Base-by-base conservation (phyloP, 2,329 filamentous ascomycete species). In the Neoascochyta sp. region DNA sequence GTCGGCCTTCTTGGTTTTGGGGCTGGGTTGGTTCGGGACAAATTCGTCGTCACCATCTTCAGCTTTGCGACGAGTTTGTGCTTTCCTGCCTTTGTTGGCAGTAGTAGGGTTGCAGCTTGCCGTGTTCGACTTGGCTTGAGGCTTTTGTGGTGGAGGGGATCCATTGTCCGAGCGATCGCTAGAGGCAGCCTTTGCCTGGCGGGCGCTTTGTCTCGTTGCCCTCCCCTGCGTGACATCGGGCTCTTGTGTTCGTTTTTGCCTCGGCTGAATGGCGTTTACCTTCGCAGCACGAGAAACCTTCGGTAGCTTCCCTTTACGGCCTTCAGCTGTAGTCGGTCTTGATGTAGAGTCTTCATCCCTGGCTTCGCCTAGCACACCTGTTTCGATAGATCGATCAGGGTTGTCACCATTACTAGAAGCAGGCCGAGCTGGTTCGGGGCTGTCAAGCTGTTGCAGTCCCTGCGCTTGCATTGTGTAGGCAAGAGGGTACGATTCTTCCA, bases 21-120 rank as follows among this genome's bases (percentile, higher is more conserved):
- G 9, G 13, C 21, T 15, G 11, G 11, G 8, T 12, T 24, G 24
- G 8, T 12, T 28, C 10, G 37, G 39, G 8, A 39, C 16, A 9
- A 37, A 41, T 9, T 41, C 37, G 7, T 46, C 38, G 23, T 43
- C 39, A n/a, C n/a, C n/a, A 16, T 47, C 41, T n/a, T 42, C 32
- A 12, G 26, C 16, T 20, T 27, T 39, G 11, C 32, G 29, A 18
- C 34, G 36, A 4, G 12, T 11, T 16, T 28, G 32, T 20, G 21
- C 24, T 21, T 27, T 32, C n/a, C 15, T 24, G 17, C 24, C 15
- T 3, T 29, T 39, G 7, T 9, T 19, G 8, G 10, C 29, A 9
- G 20, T 23, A 10, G 24, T 18, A 12, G 13, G 21, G 9, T 4
- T 17, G 7, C 33, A 28, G 19, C 15, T 12, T 12, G 17, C 15